phyloP scores from a whole-genome alignment of 495 filamentous ascomycete species.

The Lepidopterella palustris region DNA sequence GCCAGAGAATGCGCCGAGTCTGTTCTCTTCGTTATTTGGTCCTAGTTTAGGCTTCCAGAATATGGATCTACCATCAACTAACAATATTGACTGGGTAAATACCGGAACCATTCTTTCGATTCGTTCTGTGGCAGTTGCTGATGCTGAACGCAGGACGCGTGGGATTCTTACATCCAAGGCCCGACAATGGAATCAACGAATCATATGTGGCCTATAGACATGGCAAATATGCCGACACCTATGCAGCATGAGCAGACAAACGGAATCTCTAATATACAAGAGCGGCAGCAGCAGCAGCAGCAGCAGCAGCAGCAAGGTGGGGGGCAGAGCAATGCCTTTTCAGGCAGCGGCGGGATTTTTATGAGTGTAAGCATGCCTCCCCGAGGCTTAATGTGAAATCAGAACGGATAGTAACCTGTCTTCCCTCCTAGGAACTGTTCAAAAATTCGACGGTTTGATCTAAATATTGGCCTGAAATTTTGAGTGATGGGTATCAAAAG shows the following conservation, averaged over 20 bases:
- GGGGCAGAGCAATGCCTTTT: constrained; percentile 13
- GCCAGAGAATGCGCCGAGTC: constrained; percentile 32
- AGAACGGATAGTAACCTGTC: neutral
- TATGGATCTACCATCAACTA: constrained; percentile 46
- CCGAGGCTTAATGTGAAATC: neutral
- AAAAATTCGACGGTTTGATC: constrained; percentile 5
- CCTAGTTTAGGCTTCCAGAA: constrained; percentile 44
- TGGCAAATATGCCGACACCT: constrained; percentile 2
- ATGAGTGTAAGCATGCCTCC: constrained; percentile 24
- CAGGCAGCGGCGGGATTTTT: constrained; percentile 19
- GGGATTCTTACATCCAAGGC: constrained; percentile 40
- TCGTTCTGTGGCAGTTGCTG: neutral
- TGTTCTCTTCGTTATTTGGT: constrained; percentile 46
- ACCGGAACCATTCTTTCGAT: neutral
- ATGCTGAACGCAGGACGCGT: constrained; percentile 27
- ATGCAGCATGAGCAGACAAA: neutral
- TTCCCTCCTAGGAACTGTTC: constrained; percentile 8
- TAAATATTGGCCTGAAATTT: neutral
- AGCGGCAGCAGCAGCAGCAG: neutral
- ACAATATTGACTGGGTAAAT: constrained; percentile 75
- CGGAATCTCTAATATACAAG: neutral
- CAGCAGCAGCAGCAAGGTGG: neutral
- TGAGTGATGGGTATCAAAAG: too few relatives aligned
- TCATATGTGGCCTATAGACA: constrained; percentile 34
- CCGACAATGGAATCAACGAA: constrained; percentile 29